Evolutionary conservation across 225 moss, liverwort and hornwort species (phyloP).

Genomic region (Ulota crispa): DNA sequence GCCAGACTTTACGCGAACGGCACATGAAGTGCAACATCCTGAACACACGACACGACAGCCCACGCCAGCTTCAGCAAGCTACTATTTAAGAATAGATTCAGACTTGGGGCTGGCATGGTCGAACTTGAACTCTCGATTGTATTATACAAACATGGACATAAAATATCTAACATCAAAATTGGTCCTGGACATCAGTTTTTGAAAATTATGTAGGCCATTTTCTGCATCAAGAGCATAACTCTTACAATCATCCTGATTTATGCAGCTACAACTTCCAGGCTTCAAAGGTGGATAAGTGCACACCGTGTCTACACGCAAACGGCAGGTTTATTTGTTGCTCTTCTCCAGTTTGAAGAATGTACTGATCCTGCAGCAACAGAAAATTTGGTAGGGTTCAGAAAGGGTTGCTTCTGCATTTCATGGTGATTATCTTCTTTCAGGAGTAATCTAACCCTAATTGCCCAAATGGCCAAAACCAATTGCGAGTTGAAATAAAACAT

Average conservation of each 20-base stretch:
- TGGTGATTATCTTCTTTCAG: neutral
- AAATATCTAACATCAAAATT: neutral
- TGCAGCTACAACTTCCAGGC: neutral
- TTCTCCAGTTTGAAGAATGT: slow-evolving; percentile 96
- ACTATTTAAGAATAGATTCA: neutral
- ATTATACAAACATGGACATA: neutral
- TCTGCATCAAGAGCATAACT: neutral
- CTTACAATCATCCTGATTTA: neutral
- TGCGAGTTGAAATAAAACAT: neutral
- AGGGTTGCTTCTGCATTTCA: neutral
- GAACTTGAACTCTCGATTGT: neutral
- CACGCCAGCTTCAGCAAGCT: slow-evolving; percentile 5
- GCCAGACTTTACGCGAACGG: slow-evolving; percentile 93
- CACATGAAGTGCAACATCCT: slow-evolving; percentile 99
- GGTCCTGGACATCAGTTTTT: neutral
- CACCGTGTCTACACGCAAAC: slow-evolving; percentile 97
- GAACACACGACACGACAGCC: neutral
- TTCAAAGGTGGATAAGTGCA: slow-evolving; percentile 10
- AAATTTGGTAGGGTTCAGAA: slow-evolving; percentile 8
- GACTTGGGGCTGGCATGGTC: neutral
- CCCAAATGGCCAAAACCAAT: neutral
- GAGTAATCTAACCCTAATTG: neutral
- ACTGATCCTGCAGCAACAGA: slow-evolving; percentile 73
- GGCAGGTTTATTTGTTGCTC: slow-evolving; percentile 82
- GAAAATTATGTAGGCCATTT: neutral